Percentiles rank a stretch among this genome's conserved stretches.
Evolutionary conservation across 805 yeast species (phyloP).

Genomic region (Phaffomyces thermotolerans): DNA sequence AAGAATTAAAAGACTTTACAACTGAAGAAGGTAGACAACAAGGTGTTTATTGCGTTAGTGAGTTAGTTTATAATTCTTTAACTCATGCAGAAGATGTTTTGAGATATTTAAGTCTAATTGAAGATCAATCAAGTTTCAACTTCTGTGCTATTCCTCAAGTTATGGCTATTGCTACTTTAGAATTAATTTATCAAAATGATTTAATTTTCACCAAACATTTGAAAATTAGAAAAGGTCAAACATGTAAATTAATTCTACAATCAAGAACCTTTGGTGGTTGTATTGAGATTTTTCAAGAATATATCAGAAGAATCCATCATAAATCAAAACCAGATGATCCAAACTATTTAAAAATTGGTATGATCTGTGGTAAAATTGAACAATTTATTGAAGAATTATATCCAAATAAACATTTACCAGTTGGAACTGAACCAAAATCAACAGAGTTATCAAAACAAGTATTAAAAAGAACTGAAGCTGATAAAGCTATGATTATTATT

Average conservation of each 20-base stretch:
- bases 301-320: constrained; percentile 69
- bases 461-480: constrained; percentile 35
- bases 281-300: constrained; percentile 66
- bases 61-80: constrained; percentile 73
- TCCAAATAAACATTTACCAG: constrained; percentile 51
- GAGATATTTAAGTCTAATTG: constrained; percentile 64
- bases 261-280: constrained; percentile 72
- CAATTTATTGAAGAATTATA: constrained; percentile 77
- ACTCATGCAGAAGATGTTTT: constrained; percentile 72
- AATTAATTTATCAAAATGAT: constrained; percentile 76
- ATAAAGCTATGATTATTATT: constrained; percentile 24
- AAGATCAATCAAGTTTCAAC: constrained; percentile 76
- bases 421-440: constrained; percentile 37
- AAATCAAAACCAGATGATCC: constrained; percentile 79
- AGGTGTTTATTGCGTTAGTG: constrained; percentile 74
- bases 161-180: constrained; percentile 95
- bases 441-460: constrained; percentile 33
- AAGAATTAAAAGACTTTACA: constrained; percentile 51
- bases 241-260: constrained; percentile 66
- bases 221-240: constrained; percentile 85
- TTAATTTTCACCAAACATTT: constrained; percentile 62
- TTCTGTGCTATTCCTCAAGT: constrained; percentile 98
- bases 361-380: constrained; percentile 81
- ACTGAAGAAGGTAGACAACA: constrained; percentile 36
- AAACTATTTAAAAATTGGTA: constrained; percentile 74